These are phyloP conservation scores for Lepidium campestre DNA, from an alignment of 441 rosid species.

Conservation along the genomic window DNA sequence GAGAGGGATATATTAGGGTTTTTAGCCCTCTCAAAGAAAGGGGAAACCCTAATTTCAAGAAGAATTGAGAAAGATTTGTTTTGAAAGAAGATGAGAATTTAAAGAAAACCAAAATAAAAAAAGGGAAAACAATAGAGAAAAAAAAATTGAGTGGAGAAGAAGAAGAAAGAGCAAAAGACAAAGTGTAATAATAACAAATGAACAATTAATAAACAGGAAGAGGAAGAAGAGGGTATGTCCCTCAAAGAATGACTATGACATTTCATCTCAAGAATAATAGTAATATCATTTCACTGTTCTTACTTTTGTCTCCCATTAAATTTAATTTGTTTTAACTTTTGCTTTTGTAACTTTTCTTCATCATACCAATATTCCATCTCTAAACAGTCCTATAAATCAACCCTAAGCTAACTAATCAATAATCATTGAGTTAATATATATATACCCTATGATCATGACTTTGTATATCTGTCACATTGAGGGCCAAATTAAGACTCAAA, in stretches of 20 bases:
- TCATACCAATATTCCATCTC: constrained; percentile 25
- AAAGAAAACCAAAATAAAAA: constrained; percentile 26
- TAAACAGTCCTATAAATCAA: constrained; percentile 10
- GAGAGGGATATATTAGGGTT: constrained; percentile 29
- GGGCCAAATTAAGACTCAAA: not conserved
- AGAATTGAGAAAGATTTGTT: constrained; percentile 23
- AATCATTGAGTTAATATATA: not conserved
- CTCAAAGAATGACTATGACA: constrained; percentile 69
- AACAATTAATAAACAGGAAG: constrained; percentile 30
- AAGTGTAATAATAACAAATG: constrained; percentile 42
- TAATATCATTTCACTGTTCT: constrained; percentile 40
- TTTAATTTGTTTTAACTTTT: constrained; percentile 11
- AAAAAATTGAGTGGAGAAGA: constrained; percentile 39
- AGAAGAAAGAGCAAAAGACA: constrained; percentile 72
- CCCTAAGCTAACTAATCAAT: constrained; percentile 17
- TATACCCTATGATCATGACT: not conserved
- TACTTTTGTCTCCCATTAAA: constrained; percentile 42
- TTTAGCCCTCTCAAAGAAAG: constrained; percentile 24
- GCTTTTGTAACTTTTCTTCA: constrained; percentile 16
- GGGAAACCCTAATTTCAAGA: constrained; percentile 47
- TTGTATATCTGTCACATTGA: not conserved
- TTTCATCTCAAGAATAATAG: constrained; percentile 59
- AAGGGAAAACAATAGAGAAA: constrained; percentile 17
- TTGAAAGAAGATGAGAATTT: constrained; percentile 21
- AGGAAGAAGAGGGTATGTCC: constrained; percentile 50